Evolutionary conservation across 2,329 filamentous ascomycete species (phyloP), one percentile per base, ranked within the genome.

Genomic region (Ramularia collo-cygni): DNA sequence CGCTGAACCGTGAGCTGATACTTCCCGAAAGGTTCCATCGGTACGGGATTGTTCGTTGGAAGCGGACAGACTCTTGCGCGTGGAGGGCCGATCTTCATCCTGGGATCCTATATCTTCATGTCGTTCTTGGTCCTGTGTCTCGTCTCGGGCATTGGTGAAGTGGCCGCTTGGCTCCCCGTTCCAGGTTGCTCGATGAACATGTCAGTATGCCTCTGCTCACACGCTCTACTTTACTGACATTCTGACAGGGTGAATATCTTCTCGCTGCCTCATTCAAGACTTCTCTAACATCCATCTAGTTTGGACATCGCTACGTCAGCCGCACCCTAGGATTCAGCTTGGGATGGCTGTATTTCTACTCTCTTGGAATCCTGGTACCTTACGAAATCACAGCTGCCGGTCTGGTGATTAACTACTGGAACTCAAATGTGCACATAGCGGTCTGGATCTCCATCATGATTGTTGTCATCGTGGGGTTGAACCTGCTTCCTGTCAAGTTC

Each of bases 111-210:
- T 49, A 45, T 55, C 13, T 49, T 70, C 29, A 62, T 72, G 46
- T 59, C 64, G 28, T 56, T 68, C 28, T 40, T 71, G 49, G 53
- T 73, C 43, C 61, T 58, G 42, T 57, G 58, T 34, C 52, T 66
- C 46, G 69, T 79, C 10, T 70, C 68, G 26, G 67, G 64, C 35
- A 66, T 71, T 8, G 68, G 67, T n/a, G 73, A 76, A 54, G 70
- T 81, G 58, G 72, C 75, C 8, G 69, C 76, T 26, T 79, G 75
- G 65, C 67, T 80, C 32, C 74, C 77, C 7, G 60, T 76, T 46
- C 65, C 73, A 24, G 70, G 72, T 46, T 64, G 56, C 42, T 66
- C 70, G 45, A 70, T 75, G 69, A 61, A 67, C 50, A 48, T 71
- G 57, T 31, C 14, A 31, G 29, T 31, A n/a, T n/a, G n/a, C n/a